Conservation (phyloP, 768 basidiomycete genomes). For the Auricularia heimuer region DNA sequence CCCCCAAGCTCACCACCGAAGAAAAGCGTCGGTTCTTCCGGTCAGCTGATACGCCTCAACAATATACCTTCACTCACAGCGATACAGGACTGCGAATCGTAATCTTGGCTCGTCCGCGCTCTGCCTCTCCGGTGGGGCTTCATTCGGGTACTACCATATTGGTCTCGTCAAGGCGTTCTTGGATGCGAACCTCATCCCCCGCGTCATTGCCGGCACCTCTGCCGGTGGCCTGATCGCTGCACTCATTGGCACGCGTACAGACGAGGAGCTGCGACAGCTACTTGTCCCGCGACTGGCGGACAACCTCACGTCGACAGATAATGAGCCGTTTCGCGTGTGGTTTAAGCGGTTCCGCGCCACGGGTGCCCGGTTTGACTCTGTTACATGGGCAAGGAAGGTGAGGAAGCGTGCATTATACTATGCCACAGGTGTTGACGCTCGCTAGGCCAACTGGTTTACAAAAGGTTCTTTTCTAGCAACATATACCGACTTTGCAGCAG, state of each 20-base stretch:
- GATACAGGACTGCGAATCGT: slow-evolving; percentile 62
- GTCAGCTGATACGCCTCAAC: neutral
- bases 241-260: slow-evolving; percentile 76
- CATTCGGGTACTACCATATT: slow-evolving; percentile 89
- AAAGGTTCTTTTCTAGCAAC: neutral
- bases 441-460: neutral
- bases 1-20: slow-evolving; percentile 63
- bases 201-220: slow-evolving; percentile 90
- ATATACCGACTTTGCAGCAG: slow-evolving; percentile 38
- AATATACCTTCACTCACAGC: neutral
- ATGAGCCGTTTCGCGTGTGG: slow-evolving; percentile 67
- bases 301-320: slow-evolving; percentile 56
- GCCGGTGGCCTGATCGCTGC: slow-evolving; percentile 79
- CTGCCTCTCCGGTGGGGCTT: slow-evolving; percentile 92
- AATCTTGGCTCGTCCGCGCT: slow-evolving; percentile 87
- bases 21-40: slow-evolving; percentile 87
- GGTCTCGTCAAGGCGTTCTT: slow-evolving; percentile 90
- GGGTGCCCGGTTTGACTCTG: slow-evolving; percentile 90
- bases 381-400: slow-evolving; percentile 86
- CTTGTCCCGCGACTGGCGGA: slow-evolving; percentile 78
- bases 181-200: slow-evolving; percentile 75
- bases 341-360: slow-evolving; percentile 66
- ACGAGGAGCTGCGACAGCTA: slow-evolving; percentile 71
- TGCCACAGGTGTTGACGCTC: neutral
- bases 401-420: slow-evolving; percentile 1